Base-by-base conservation (phyloP, 306 rosid genomes). In the Myrica gale region DNA sequence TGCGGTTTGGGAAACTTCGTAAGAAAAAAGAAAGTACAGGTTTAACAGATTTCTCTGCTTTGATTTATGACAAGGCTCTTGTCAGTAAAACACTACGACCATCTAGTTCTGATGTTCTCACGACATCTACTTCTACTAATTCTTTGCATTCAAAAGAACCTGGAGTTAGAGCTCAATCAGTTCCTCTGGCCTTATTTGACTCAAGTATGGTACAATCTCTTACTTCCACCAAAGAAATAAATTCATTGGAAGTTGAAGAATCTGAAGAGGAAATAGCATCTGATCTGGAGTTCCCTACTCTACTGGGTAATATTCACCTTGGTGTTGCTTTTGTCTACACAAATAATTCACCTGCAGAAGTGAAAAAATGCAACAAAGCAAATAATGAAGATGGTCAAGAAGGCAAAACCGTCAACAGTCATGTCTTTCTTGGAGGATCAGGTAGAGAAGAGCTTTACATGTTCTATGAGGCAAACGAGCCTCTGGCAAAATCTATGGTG, bases 371-470 rank as follows among this genome's bases (percentile, higher is more conserved):
- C 53, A 39, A 62, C 32, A 23, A 85, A 74, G 84, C 80, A 71
- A 89, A 85, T 43, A 72, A 9, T 60, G 85, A 85, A 61, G 77
- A 72, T 71, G 75, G 69, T 72, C 73, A 75, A 72, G 80, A 62
- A 60, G 83, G 73, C 41, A 73, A 81, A 71, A 23, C 75, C 55
- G 73, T 83, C 61, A 87, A 73, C 68, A 72, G 50, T 39, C 65
- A 71, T 71, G 63, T 68, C 61, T 48, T 83, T 69, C 60, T 75
- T 76, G 90, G 85, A 69, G 96, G 87, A 80, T 71, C 90, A 3
- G 86, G 11, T 0, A 92, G 97, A 82, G 84, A 92, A 69, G 96
- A 88, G 81, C 88, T 95, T 77, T 86, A 95, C 88, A 87, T 83
- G 89, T 90, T 95, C 80, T 95, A 89, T 76, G 85, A 88, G 78